Evolutionary conservation across 192 early-diverging fungal genomes (phyloP), one percentile per base, ranked within the genome.

Genomic region (Dissophora globulifera): DNA sequence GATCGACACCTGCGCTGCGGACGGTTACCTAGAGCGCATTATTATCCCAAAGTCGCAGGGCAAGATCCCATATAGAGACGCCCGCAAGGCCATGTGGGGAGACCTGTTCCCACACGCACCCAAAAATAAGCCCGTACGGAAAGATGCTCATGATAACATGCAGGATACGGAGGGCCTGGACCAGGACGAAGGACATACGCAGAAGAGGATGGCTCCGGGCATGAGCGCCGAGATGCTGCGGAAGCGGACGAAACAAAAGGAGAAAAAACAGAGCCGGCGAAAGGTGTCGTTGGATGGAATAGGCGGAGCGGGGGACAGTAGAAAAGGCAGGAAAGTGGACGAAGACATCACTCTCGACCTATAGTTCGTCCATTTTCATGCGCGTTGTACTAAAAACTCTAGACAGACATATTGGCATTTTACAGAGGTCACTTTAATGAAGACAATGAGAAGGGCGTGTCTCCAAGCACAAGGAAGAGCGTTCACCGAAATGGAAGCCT

Each of bases 61-160:
- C 52, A 92, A 90, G 82, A 69, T 87, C 51, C 79, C 82, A 0
- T 94, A 92, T 62, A 65, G 85, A n/a, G 93, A 91, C 69, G 89
- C 89, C 0, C 78, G 89, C 19, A 94, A 96, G 78, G 75, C 84
- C 0, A 82, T 76, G 63, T 96, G 94, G 94, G 93, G 92, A n/a
- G 94, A 94, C 62, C 57, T 91, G 29, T 91, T 93, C 67, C 93
- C 93, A 57, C 90, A 93, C 58, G 41, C 30, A 25, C 88, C 92
- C 7, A 92, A 91, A 49, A 88, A 84, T 31, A 76, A 59, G 25
- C 58, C 72, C 7, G 64, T 76, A 15, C 43, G 64, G 43, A 76
- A 76, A 25, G 58, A 61, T 10, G 30, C 32, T 12, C 62, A 65
- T 5, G 43, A 55, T 33, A 61, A 71, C 4, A 52, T 58, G 43